Evolutionary conservation across 345 rosid species (phyloP).

Genomic region (Hibiscus mutabilis): DNA sequence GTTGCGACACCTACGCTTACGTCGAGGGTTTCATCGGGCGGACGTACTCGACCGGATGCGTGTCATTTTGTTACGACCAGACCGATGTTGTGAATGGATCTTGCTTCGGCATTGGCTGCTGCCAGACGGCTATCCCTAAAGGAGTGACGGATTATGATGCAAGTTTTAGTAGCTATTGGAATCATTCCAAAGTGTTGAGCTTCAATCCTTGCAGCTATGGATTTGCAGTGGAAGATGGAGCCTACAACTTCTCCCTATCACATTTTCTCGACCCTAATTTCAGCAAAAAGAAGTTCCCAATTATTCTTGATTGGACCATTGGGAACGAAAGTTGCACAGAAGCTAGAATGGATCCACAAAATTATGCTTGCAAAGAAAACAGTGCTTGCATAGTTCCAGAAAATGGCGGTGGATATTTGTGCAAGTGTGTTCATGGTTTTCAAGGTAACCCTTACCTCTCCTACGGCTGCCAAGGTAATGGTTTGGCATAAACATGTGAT

Average conservation of each 20-base stretch:
- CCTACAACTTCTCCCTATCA: neutral
- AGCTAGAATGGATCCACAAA: neutral
- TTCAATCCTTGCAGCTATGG: slow-evolving; percentile 27
- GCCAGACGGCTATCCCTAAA: slow-evolving; percentile 8
- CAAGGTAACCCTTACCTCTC: slow-evolving; percentile 16
- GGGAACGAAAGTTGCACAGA: neutral
- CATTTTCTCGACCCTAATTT: neutral
- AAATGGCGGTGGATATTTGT: neutral
- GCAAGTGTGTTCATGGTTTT: slow-evolving; percentile 7
- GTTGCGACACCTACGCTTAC: neutral
- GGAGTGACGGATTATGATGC: neutral
- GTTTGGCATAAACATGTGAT: too few species aligned
- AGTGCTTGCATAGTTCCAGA: neutral
- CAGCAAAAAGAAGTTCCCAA: neutral
- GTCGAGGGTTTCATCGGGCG: neutral
- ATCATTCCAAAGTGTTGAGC: neutral
- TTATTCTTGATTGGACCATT: neutral
- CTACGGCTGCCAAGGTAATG: slow-evolving; percentile 13
- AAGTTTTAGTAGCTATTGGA: fast-evolving
- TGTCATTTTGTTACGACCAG: slow-evolving; percentile 20
- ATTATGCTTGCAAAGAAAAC: slow-evolving; percentile 13
- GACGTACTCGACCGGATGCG: slow-evolving; percentile 23
- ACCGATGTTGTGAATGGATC: neutral
- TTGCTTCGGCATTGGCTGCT: slow-evolving; percentile 14
- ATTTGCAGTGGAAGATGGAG: slow-evolving; percentile 14